A percentile compares a stretch with the other conserved stretches of the same genome.
Evolutionary conservation across 495 filamentous ascomycete genomes (phyloP).

Genomic region (Neurospora pannonica): DNA sequence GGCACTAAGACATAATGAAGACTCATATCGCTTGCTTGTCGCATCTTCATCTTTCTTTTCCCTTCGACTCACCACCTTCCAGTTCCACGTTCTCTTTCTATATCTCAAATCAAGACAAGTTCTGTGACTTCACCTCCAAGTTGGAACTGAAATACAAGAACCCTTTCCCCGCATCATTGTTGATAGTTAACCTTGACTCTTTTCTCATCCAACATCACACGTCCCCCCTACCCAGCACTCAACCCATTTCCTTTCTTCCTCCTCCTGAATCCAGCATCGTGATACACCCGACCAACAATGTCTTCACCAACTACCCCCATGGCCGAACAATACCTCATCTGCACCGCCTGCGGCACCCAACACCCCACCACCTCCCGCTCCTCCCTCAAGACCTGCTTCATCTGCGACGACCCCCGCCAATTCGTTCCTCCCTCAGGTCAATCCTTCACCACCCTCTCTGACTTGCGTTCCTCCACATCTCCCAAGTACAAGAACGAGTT

Average conservation of each 20-base stretch:
- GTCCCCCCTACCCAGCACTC: neutral
- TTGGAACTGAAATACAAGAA: neutral
- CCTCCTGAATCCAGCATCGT: neutral
- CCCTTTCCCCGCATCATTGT: neutral
- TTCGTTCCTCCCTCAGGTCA: conserved; percentile 54
- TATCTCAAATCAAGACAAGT: neutral
- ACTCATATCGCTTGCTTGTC: neutral
- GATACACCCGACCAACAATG: neutral
- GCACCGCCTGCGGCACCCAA: conserved; percentile 62
- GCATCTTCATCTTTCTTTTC: neutral
- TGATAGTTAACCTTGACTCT: neutral
- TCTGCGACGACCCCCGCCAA: conserved; percentile 71
- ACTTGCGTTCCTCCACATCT: conserved; percentile 14
- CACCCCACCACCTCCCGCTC: conserved; percentile 40
- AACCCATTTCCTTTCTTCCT: neutral
- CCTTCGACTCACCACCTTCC: neutral
- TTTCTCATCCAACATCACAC: neutral
- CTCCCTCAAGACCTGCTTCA: conserved; percentile 49
- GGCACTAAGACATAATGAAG: neutral
- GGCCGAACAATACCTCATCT: conserved; percentile 30
- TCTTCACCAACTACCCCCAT: neutral
- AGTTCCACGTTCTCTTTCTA: neutral
- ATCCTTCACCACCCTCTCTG: conserved; percentile 47
- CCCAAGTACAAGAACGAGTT: conserved; percentile 34
- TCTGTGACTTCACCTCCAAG: neutral